These are phyloP conservation scores for Inga leiocalycina DNA, from an alignment of 306 rosid genomes.

Conservation along the genomic window DNA sequence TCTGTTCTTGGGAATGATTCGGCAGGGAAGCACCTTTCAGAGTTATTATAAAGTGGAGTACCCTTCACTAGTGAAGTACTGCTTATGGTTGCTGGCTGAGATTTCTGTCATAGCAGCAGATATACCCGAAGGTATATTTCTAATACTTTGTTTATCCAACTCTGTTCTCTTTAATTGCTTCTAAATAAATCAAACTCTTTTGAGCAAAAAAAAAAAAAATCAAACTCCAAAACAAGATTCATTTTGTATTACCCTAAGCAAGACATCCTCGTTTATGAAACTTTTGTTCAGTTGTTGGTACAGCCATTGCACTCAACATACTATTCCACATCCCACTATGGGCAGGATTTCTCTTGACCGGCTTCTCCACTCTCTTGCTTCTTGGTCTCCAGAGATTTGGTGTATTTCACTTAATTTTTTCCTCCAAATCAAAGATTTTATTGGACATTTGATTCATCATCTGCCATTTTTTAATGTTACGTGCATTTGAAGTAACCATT, in stretches of 20 bases:
- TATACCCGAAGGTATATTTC: slow-evolving; percentile 75
- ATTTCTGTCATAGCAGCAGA: slow-evolving; percentile 87
- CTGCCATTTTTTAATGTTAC: background rate
- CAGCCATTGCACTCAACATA: slow-evolving; percentile 84
- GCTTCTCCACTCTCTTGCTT: slow-evolving; percentile 79
- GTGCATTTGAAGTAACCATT: background rate
- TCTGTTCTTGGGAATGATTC: background rate
- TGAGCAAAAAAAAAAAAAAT: background rate
- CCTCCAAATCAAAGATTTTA: too few relatives aligned
- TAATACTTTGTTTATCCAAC: background rate
- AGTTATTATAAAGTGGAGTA: slow-evolving; percentile 84
- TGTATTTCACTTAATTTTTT: slow-evolving; percentile 38
- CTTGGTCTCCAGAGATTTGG: slow-evolving; percentile 83
- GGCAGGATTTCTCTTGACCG: slow-evolving; percentile 79
- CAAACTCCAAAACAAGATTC: background rate
- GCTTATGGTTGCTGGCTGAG: slow-evolving; percentile 87
- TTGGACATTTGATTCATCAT: background rate
- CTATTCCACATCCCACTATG: slow-evolving; percentile 78
- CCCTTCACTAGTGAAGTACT: slow-evolving; percentile 64
- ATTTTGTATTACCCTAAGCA: background rate
- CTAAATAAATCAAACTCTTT: background rate
- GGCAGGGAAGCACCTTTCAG: slow-evolving; percentile 87
- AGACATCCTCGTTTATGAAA: background rate
- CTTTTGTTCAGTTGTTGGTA: slow-evolving; percentile 71
- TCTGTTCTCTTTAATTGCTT: background rate